Evolutionary conservation across 2,329 filamentous ascomycete species (phyloP), one percentile per base, ranked within the genome.

Genomic region (Aureobasidium vineae): DNA sequence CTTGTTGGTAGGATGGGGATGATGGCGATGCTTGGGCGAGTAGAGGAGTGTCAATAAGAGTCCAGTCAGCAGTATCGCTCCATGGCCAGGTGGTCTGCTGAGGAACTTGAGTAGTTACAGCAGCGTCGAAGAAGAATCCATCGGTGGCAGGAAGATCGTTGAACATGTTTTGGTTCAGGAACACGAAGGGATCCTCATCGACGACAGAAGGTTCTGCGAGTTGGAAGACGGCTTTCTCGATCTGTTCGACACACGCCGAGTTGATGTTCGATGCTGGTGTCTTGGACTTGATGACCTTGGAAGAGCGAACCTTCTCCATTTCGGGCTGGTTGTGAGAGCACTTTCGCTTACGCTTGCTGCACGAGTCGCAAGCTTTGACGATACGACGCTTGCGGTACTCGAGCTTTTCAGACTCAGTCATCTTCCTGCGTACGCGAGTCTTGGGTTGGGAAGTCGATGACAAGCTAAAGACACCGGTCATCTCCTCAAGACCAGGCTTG

Each of bases 381-480:
- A 76, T 75, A 43, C 75, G 69, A 36, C 75, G 74, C 66, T 76
- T 76, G 33, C 75, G 74, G 70, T 77, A 77, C 70, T 77, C 75
- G 56, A 71, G 69, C 71, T 76, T 76, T 67, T 77, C 75, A 3
- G 74, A 72, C 50, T 75, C 75, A 60, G 75, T 77, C 75, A 77
- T 77, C 70, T 77, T 77, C 26, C 75, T 70, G 38, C 75, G 67
- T 31, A 74, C 67, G 53, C 72, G 70, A 66, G 76, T 75, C 69
- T 75, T 76, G 11, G 74, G 74, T 68, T 75, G 75, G 10, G 71
- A 68, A 31, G 67, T 68, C 16, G 73, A 70, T 26, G 74, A 74
- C 7, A 77, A 66, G 67, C 75, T 77, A 72, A 77, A 77, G 59
- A 77, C 75, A 26, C 73, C 72, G 33, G 75, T 77, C 76, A 78